Conservation (phyloP, 345 rosid species). For the Durio zibethinus region DNA sequence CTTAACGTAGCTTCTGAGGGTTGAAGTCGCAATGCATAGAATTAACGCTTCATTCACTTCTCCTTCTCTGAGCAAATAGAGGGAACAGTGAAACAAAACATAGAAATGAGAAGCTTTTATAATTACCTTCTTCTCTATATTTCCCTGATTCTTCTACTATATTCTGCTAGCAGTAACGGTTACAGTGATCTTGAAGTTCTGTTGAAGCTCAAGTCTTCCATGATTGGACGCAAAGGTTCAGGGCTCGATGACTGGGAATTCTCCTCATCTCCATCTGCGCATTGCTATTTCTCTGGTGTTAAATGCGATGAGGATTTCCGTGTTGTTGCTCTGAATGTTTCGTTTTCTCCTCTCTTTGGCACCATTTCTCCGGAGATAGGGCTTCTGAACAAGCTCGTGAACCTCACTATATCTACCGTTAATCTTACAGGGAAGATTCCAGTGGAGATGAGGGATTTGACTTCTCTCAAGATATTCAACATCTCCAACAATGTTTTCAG, state of each 20-base stretch:
- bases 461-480: conserved; percentile 53
- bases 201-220: conserved; percentile 56
- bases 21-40: conserved; percentile 35
- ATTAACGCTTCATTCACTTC: conserved; percentile 24
- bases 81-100: not conserved
- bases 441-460: conserved; percentile 45
- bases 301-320: conserved; percentile 46
- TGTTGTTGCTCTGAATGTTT: conserved; percentile 58
- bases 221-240: conserved; percentile 43
- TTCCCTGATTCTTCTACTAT: conserved; percentile 21
- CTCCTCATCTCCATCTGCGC: conserved; percentile 42
- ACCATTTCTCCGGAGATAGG: conserved; percentile 70
- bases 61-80: not conserved
- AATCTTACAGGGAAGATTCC: conserved; percentile 66
- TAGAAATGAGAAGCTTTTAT: conserved; percentile 26
- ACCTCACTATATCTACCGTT: conserved; percentile 47
- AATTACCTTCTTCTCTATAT: conserved; percentile 15
- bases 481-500: conserved; percentile 54
- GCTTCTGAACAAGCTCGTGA: conserved; percentile 48
- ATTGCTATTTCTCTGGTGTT: conserved; percentile 81
- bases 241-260: conserved; percentile 71
- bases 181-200: conserved; percentile 55
- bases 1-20: conserved; percentile 20
- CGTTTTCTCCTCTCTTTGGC: conserved; percentile 48
- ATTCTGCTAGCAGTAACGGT: conserved; percentile 24